A percentile compares a stretch with the other conserved stretches of the same genome.
Evolutionary conservation across 140 eudicot genomes (phyloP).

Genomic region (Oenanthe javanica): DNA sequence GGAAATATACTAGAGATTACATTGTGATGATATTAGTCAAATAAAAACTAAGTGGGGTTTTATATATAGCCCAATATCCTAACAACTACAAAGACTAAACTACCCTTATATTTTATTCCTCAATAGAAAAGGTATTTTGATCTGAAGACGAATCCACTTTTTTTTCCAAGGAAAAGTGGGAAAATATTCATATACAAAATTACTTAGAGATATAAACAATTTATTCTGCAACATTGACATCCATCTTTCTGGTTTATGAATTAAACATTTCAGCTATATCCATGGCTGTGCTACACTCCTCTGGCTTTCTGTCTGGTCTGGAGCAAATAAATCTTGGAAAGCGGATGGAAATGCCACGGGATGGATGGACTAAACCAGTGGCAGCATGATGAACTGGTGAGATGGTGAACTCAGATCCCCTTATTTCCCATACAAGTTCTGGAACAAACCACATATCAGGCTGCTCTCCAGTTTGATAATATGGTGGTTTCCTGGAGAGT

Average conservation of each 20-base stretch:
- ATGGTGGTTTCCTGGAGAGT: slow-evolving; percentile 53
- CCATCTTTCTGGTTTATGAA: slow-evolving; percentile 84
- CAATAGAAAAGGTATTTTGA: no score
- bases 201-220: not conserved
- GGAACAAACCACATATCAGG: slow-evolving; percentile 92
- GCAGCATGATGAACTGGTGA: slow-evolving; percentile 95
- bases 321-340: slow-evolving; percentile 74
- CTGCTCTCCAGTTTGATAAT: slow-evolving; percentile 74
- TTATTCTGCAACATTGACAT: slow-evolving; percentile 28
- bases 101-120: no score
- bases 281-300: slow-evolving; percentile 60
- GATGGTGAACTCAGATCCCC: slow-evolving; percentile 81
- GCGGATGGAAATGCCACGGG: slow-evolving; percentile 90
- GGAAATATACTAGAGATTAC: no score
- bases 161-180: not conserved
- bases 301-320: slow-evolving; percentile 66
- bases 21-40: no score
- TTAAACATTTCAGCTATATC: slow-evolving; percentile 85
- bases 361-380: slow-evolving; percentile 67
- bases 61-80: no score
- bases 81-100: no score
- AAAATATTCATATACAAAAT: not conserved
- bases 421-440: slow-evolving; percentile 82
- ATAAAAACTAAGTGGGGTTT: no score
- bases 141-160: no score